Percentiles rank a stretch among this genome's conserved stretches.
Conservation (phyloP, 345 rosid genomes). For the Hypericum androsaemum region DNA sequence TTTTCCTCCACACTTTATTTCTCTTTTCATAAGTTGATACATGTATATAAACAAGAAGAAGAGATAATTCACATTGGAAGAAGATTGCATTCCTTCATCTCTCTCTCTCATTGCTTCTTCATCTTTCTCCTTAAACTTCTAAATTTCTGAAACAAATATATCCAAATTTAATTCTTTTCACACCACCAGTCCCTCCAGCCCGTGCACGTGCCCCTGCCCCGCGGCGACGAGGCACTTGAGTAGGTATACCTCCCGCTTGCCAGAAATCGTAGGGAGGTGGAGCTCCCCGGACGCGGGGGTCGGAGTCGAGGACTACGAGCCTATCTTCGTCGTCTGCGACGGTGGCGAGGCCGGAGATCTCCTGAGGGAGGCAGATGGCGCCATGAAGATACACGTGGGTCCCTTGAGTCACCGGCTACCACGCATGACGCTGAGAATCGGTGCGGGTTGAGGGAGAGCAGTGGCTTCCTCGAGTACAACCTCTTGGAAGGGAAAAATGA, state of each 20-base stretch:
- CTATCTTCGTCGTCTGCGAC: conserved; percentile 32
- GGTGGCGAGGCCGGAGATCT: conserved; percentile 53
- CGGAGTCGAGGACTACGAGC: conserved; percentile 32
- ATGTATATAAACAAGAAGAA: too few relatives aligned
- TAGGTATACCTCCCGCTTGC: conserved; percentile 36
- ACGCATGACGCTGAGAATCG: neutral
- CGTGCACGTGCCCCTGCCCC: conserved; percentile 72
- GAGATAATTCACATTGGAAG: too few relatives aligned
- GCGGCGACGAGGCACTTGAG: conserved; percentile 70
- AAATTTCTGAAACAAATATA: too few relatives aligned
- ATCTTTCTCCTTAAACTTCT: too few relatives aligned
- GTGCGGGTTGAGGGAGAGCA: conserved; percentile 16
- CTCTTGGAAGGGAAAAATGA: conserved; percentile 14
- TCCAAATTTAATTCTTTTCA: too few relatives aligned
- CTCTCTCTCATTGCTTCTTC: too few relatives aligned
- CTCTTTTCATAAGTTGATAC: too few relatives aligned
- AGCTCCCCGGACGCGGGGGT: conserved; percentile 46
- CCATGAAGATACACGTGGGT: conserved; percentile 52
- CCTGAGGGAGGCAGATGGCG: conserved; percentile 44
- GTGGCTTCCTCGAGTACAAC: neutral
- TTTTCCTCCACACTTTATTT: too few relatives aligned
- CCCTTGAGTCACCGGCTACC: conserved; percentile 10
- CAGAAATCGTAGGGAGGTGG: conserved; percentile 35
- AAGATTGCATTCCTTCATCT: too few relatives aligned
- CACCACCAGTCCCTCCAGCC: conserved; percentile 25